Base-by-base conservation (phyloP, 1,139 yeast species). In the Arxiozyma telluris region DNA sequence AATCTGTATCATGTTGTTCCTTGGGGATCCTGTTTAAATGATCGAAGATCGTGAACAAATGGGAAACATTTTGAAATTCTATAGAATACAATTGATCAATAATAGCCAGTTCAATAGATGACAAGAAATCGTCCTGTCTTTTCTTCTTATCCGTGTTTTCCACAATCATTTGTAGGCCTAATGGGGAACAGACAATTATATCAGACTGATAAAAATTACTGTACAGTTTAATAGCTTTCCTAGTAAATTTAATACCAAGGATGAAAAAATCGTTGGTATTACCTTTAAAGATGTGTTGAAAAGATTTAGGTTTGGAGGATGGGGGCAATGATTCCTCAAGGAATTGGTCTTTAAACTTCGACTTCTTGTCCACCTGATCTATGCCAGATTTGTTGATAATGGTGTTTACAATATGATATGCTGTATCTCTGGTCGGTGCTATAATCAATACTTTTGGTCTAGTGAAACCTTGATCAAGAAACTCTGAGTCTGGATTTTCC, bases 31-130 rank as follows among this genome's bases (percentile, higher is more conserved):
- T 74, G 70, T 90, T 90, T 55, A 90, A 63, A 65, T 85, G 82
- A 59, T 84, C 82, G 63, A 84, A 74, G n/a, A 91, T 79, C 0
- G 84, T 77, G 44, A 76, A 77, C 7, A 93, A 78, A 71, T 93
- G 96, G 45, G 87, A 87, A 93, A 97, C 87, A 64, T 91, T 90
- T 71, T 94, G 98, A 87, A 87, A 87, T 66, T 87, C 88, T 58
- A 91, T 76, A 46, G 91, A 89, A 65, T 90, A 90, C 11, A 95
- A 83, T 63, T 85, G 87, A 69, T 93, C 98, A 44, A 90, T 73
- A 34, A 91, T 73, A 48, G 84, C 71, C 8, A 94, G 70, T 69
- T 93, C 98, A 59, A 93, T 86, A 0, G 98, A 90, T 41, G 96
- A 85, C 54, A 94, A 72, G 64, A 89, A 93, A 67, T 91, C 97